Percentiles rank a stretch among this genome's conserved stretches.
Conservation (phyloP, 1,284 basidiomycete genomes). For the Heimioporus retisporus region DNA sequence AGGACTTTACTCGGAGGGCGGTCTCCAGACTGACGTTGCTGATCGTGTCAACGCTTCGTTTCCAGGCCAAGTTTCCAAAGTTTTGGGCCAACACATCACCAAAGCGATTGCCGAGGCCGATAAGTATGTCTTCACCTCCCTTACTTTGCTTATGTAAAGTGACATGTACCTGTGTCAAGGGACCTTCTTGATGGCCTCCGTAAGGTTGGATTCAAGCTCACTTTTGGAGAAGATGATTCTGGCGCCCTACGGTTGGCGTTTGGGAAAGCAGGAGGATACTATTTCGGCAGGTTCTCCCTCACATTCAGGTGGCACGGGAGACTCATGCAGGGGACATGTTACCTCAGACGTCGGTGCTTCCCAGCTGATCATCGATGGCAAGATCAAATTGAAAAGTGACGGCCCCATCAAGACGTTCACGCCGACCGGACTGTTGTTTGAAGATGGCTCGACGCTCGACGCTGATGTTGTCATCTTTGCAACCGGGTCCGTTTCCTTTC, state of each 20-base stretch:
- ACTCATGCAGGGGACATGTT: too few relatives aligned
- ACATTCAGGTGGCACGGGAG: too few relatives aligned
- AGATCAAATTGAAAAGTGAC: conserved; percentile 82
- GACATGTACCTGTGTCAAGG: conserved; percentile 48
- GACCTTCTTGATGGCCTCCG: conserved; percentile 63
- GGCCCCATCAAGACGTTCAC: conserved; percentile 65
- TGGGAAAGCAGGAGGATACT: conserved; percentile 53
- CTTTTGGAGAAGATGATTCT: conserved; percentile 62
- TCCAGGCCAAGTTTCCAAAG: conserved; percentile 27
- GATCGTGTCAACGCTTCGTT: conserved; percentile 51
- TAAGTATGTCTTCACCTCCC: conserved; percentile 22
- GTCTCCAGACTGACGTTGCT: conserved; percentile 50
- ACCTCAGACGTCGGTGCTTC: conserved; percentile 69
- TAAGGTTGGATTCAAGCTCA: conserved; percentile 68
- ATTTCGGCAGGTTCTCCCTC: conserved; percentile 46
- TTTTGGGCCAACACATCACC: conserved; percentile 58
- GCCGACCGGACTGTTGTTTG: conserved; percentile 67
- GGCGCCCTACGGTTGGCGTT: conserved; percentile 51
- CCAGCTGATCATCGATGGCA: conserved; percentile 72
- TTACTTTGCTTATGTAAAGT: conserved; percentile 40
- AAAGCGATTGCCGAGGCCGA: conserved; percentile 31
- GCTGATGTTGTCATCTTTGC: conserved; percentile 76
- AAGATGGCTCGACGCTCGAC: conserved; percentile 69
- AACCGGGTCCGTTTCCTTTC: conserved; percentile 53
- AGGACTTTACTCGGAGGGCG: conserved; percentile 56